These are phyloP conservation scores for Pisolithus marmoratus DNA, from an alignment of 768 basidiomycete species.

Conservation along the genomic window DNA sequence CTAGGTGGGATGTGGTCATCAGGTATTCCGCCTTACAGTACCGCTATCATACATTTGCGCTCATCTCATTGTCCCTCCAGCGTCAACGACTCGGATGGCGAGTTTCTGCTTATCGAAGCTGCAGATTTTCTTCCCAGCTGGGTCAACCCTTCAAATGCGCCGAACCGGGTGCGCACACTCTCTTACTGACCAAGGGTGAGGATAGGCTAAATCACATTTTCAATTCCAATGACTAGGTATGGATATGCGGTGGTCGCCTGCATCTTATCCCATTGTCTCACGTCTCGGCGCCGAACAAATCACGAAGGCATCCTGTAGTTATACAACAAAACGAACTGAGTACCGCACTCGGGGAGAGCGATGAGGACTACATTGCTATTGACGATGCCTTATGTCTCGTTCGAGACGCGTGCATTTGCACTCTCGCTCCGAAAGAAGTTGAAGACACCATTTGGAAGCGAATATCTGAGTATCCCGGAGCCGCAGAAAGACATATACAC, in stretches of 20 bases:
- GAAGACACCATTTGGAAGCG: constrained; percentile 66
- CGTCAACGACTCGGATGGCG: constrained; percentile 87
- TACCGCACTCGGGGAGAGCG: constrained; percentile 33
- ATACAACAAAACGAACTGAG: too few relatives aligned
- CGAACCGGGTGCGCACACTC: constrained; percentile 76
- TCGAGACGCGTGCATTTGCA: constrained; percentile 46
- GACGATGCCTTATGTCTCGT: constrained; percentile 63
- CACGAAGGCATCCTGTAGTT: constrained; percentile 34
- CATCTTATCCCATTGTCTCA: constrained; percentile 84
- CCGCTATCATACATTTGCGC: not conserved
- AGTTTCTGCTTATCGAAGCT: constrained; percentile 94
- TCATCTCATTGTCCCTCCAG: constrained; percentile 7
- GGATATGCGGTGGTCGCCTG: constrained; percentile 78
- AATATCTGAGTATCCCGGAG: constrained; percentile 71
- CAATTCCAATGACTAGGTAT: constrained; percentile 58
- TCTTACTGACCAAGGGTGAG: constrained; percentile 26
- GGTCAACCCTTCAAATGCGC: constrained; percentile 87
- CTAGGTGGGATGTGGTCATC: constrained; percentile 74
- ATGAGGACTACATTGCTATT: constrained; percentile 47
- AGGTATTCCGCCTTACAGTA: constrained; percentile 43
- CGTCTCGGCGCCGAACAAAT: constrained; percentile 59
- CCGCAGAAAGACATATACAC: constrained; percentile 65
- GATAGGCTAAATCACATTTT: constrained; percentile 25
- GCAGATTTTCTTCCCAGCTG: constrained; percentile 84
- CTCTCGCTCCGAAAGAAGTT: constrained; percentile 53